Percentiles rank a stretch among this genome's conserved stretches.
These are phyloP conservation scores for Podila epicladia DNA, from an alignment of 192 early-diverging fungal species.

Conservation along the genomic window DNA sequence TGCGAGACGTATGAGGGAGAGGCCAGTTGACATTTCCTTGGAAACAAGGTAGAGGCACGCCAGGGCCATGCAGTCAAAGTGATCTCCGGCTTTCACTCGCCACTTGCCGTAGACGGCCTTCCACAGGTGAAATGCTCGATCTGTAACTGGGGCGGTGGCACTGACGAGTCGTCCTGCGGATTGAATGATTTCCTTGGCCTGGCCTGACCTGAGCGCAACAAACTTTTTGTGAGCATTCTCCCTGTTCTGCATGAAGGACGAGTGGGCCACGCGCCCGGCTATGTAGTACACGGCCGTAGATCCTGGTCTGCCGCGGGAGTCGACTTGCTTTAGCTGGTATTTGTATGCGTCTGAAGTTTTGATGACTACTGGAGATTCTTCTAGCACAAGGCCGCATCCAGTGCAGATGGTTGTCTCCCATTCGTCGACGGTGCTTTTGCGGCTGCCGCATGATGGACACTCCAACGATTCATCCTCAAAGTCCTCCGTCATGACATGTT, in stretches of 20 bases:
- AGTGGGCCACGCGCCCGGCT: neutral
- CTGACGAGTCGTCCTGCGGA: neutral
- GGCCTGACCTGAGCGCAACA: neutral
- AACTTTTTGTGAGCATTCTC: neutral
- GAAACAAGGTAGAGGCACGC: constrained; percentile 33
- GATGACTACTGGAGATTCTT: neutral
- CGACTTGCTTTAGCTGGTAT: neutral
- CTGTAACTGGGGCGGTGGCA: neutral
- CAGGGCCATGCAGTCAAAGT: constrained; percentile 3
- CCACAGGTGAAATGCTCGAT: neutral
- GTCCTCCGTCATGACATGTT: no score
- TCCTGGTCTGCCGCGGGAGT: no score
- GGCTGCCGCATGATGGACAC: no score
- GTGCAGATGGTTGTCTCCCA: neutral
- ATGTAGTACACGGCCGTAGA: neutral
- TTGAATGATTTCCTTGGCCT: neutral
- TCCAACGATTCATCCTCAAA: no score
- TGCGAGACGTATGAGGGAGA: constrained; percentile 18
- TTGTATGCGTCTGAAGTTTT: neutral
- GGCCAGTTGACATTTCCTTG: constrained; percentile 18
- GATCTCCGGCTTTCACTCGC: neutral
- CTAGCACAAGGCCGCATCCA: neutral
- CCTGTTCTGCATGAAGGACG: neutral
- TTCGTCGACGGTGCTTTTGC: neutral
- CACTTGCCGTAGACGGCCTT: neutral